Conservation (phyloP, 2,329 filamentous ascomycete species). For the Penicillium decumbens region DNA sequence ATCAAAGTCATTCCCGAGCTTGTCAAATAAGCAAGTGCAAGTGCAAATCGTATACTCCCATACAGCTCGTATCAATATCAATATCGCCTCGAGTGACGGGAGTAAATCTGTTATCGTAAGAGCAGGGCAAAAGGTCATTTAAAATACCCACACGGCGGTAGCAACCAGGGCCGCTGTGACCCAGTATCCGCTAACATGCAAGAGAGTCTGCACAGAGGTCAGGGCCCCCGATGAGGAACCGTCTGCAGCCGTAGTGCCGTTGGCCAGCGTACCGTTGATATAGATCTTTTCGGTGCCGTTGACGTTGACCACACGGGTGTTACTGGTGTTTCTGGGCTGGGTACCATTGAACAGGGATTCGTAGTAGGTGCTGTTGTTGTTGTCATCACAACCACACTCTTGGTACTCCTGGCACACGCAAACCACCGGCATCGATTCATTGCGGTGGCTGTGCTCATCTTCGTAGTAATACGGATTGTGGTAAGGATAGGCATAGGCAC, state of each 20-base stretch:
- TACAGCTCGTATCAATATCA: neutral
- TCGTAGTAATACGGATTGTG: constrained; percentile 46
- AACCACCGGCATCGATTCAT: constrained; percentile 50
- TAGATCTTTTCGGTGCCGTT: constrained; percentile 45
- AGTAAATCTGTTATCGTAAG: neutral
- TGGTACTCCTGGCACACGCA: constrained; percentile 54
- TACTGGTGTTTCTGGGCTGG: constrained; percentile 36
- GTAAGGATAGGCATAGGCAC: constrained; percentile 54
- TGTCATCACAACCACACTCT: constrained; percentile 56
- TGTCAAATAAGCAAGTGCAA: neutral
- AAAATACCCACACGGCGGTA: constrained; percentile 31
- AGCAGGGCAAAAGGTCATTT: constrained; percentile 3
- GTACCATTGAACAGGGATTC: constrained; percentile 42
- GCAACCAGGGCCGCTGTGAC: constrained; percentile 37
- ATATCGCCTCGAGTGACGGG: neutral
- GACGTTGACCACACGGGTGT: constrained; percentile 36
- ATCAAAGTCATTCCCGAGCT: neutral
- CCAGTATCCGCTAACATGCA: constrained; percentile 42
- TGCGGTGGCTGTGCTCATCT: constrained; percentile 43
- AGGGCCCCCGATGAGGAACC: constrained; percentile 21
- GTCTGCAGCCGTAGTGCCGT: constrained; percentile 41
- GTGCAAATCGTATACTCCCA: neutral
- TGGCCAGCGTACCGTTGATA: constrained; percentile 47
- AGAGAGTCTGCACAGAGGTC: constrained; percentile 17
- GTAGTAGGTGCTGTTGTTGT: constrained; percentile 43